These are phyloP conservation scores for Ceratobasidium sp. DNA, from an alignment of 1,284 basidiomycete species.

Conservation along the genomic window DNA sequence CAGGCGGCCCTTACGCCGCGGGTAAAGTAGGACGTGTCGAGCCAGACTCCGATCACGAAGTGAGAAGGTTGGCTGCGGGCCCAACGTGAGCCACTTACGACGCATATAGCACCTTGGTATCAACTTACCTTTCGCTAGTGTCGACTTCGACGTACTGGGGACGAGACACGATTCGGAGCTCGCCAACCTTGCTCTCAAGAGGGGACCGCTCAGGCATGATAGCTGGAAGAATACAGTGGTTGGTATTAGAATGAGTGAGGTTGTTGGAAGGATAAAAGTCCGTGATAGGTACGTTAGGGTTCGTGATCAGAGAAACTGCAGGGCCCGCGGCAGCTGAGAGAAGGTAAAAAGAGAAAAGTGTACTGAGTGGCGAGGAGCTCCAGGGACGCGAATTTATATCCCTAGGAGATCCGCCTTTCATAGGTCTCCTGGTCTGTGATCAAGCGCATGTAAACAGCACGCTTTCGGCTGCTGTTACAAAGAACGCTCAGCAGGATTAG, in stretches of 20 bases:
- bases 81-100: neutral
- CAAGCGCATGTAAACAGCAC: neutral
- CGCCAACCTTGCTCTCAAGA: constrained; percentile 34
- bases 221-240: neutral
- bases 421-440: neutral
- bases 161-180: constrained; percentile 18
- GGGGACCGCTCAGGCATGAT: constrained; percentile 23
- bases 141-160: constrained; percentile 30
- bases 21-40: constrained; percentile 26
- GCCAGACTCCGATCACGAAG: constrained; percentile 30
- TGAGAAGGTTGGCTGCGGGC: constrained; percentile 16
- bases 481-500: constrained; percentile 7
- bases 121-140: constrained; percentile 14
- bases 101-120: neutral
- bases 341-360: neutral
- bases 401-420: neutral
- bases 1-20: constrained; percentile 18
- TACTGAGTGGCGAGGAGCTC: neutral
- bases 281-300: constrained; percentile 21
- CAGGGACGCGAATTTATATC: constrained; percentile 1
- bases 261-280: neutral
- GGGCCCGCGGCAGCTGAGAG: constrained; percentile 40
- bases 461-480: constrained; percentile 18
- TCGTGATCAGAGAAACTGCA: constrained; percentile 11
- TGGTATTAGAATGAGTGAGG: no score